Percentiles rank a stretch among this genome's conserved stretches.
Conservation (phyloP, 306 rosid genomes). For the Cyclanthera cordifolia region DNA sequence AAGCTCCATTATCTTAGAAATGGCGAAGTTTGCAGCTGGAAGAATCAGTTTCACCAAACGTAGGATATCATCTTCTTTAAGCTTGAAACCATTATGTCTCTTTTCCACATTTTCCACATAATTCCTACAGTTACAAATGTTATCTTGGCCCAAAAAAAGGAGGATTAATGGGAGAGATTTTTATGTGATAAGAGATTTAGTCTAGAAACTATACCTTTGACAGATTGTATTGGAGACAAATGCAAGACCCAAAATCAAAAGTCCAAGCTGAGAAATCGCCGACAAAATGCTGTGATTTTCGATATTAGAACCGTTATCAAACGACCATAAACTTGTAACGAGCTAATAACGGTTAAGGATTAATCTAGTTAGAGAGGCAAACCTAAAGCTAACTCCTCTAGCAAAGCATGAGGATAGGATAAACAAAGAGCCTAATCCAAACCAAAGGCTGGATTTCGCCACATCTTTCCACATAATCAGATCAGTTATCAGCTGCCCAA, state of each 20-base stretch:
- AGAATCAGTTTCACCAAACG: conserved; percentile 45
- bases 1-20: conserved; percentile 40
- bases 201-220: conserved; percentile 35
- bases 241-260: conserved; percentile 51
- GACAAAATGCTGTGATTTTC: conserved; percentile 50
- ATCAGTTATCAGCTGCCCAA: conserved; percentile 45
- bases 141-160: neutral
- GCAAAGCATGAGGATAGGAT: conserved; percentile 62
- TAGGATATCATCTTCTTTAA: conserved; percentile 69
- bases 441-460: conserved; percentile 72
- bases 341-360: neutral
- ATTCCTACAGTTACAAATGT: conserved; percentile 20
- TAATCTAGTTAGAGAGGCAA: neutral
- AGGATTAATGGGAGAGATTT: neutral
- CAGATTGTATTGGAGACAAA: conserved; percentile 54
- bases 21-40: conserved; percentile 53
- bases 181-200: neutral
- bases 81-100: conserved; percentile 28
- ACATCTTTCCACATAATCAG: conserved; percentile 80
- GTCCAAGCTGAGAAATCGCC: conserved; percentile 50
- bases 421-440: conserved; percentile 56
- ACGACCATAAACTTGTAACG: neutral
- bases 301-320: conserved; percentile 7
- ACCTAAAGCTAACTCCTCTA: conserved; percentile 54
- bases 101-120: conserved; percentile 22